These are phyloP conservation scores for Bombardia bombarda DNA, from an alignment of 495 filamentous ascomycete species.

Conservation along the genomic window DNA sequence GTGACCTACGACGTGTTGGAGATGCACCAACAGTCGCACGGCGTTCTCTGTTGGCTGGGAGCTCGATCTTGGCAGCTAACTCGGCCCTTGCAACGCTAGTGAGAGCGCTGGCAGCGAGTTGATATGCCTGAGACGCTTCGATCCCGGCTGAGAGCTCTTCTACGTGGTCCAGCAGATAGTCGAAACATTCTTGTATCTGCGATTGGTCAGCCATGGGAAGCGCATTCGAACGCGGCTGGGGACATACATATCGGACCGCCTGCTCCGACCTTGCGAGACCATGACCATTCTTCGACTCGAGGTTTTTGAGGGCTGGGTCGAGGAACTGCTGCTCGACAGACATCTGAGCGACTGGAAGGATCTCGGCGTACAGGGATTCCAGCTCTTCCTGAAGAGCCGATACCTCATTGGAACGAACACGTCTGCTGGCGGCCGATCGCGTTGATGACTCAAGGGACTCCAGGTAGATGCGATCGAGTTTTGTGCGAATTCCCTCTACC, in stretches of 20 bases:
- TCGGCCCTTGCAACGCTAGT: slow-evolving; percentile 18
- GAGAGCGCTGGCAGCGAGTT: slow-evolving; percentile 19
- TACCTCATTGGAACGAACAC: slow-evolving; percentile 23
- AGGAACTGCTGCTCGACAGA: slow-evolving; percentile 52
- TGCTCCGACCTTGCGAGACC: slow-evolving; percentile 24
- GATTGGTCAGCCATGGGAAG: slow-evolving; percentile 2
- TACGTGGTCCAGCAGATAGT: slow-evolving; percentile 27
- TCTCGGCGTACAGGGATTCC: slow-evolving; percentile 55
- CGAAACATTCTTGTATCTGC: slow-evolving; percentile 30
- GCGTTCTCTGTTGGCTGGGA: slow-evolving; percentile 5
- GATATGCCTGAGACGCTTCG: slow-evolving; percentile 22
- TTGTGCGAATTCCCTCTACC: slow-evolving; percentile 37
- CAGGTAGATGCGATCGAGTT: slow-evolving; percentile 39
- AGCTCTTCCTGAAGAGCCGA: slow-evolving; percentile 47
- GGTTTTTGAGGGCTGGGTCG: slow-evolving; percentile 43
- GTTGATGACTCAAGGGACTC: slow-evolving; percentile 24
- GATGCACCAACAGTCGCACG: slow-evolving; percentile 7
- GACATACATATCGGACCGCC: slow-evolving; percentile 34
- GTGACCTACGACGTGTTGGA: slow-evolving; percentile 9
- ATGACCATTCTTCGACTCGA: slow-evolving; percentile 28
- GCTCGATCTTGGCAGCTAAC: slow-evolving; percentile 6
- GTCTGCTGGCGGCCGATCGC: slow-evolving; percentile 10
- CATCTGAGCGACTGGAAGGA: slow-evolving; percentile 55
- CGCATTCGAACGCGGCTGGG: background rate
- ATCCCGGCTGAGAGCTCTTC: slow-evolving; percentile 18